Evolutionary conservation across 2,329 filamentous ascomycete species (phyloP), one percentile per base, ranked within the genome.

Genomic region (Trichoderma oligosporum): DNA sequence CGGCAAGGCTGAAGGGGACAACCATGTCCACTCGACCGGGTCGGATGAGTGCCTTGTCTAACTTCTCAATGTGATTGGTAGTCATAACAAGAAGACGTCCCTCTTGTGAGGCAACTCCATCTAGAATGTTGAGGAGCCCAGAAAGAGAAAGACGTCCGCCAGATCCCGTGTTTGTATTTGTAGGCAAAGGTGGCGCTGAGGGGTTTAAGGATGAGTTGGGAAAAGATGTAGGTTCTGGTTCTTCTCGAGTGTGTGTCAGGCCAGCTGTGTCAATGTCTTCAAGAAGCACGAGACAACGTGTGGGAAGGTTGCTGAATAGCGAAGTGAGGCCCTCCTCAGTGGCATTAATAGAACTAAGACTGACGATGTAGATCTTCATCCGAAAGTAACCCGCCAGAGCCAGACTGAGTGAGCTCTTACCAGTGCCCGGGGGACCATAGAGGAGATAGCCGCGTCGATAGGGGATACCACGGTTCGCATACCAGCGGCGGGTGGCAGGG

Each of bases 391-490:
- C 87, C 0, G 87, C 86, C 48, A 89, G 77, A 0, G 87, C 87
- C 39, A 90, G 79, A 61, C 82, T 86, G 1, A 91, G 77, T 44
- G 84, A 88, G 42, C 84, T 88, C 71, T 93, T 94, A 12, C 89
- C 89, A 0, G 88, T 92, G 27, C 89, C 89, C 0, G 89, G 89
- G 0, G 89, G 89, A 0, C 91, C 91, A 62, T 92, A 78, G 14
- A 96, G 83, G 0, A 96, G 80, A 66, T 94, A 96, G 0, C 91
- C 91, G 4, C 91, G 81, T 12, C 91, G 82, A 68, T 95, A 95
- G 0, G 91, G 91, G 27, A 96, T 93, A 1, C 91, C 91, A 6
- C 90, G 81, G 63, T 89, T 87, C 0, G 86, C 80, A 68, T 96
- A 96, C 89, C 90, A 96, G n/a, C 84, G 78, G 42, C 82, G 77